These are phyloP conservation scores for Boletellus ananas DNA, from an alignment of 768 basidiomycete genomes.

Conservation along the genomic window DNA sequence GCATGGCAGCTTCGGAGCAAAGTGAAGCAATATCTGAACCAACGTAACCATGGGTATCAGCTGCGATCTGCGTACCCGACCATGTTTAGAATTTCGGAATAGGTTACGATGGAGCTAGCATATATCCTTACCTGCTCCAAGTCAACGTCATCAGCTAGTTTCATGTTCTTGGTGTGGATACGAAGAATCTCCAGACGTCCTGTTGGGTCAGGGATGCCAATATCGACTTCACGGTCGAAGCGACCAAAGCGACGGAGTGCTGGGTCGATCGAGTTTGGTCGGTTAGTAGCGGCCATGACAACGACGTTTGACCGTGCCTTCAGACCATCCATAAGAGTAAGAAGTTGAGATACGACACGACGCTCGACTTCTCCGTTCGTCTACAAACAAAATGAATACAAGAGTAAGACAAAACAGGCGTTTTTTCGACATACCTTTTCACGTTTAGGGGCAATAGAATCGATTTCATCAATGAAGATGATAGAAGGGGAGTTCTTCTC, in stretches of 20 bases:
- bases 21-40: constrained; percentile 97
- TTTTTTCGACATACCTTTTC: constrained; percentile 67
- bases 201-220: constrained; percentile 98
- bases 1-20: constrained; percentile 99
- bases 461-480: constrained; percentile 99
- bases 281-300: constrained; percentile 99
- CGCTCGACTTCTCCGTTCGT: constrained; percentile 99
- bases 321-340: constrained; percentile 98
- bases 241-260: constrained; percentile 98
- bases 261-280: constrained; percentile 99
- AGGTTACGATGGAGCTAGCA: neutral
- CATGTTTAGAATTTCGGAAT: constrained; percentile 2
- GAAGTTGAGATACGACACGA: constrained; percentile 95
- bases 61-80: constrained; percentile 67
- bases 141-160: constrained; percentile 93
- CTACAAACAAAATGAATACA: constrained; percentile 36
- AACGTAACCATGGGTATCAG: constrained; percentile 99
- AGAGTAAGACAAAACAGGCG: neutral
- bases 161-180: constrained; percentile 99
- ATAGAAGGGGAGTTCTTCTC: constrained; percentile 99
- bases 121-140: constrained; percentile 70
- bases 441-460: constrained; percentile 99
- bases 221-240: constrained; percentile 99
- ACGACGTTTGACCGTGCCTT: constrained; percentile 99
- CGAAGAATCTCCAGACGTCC: constrained; percentile 98